Base-by-base conservation (phyloP, 306 rosid species). In the Echinosophora koreensis region DNA sequence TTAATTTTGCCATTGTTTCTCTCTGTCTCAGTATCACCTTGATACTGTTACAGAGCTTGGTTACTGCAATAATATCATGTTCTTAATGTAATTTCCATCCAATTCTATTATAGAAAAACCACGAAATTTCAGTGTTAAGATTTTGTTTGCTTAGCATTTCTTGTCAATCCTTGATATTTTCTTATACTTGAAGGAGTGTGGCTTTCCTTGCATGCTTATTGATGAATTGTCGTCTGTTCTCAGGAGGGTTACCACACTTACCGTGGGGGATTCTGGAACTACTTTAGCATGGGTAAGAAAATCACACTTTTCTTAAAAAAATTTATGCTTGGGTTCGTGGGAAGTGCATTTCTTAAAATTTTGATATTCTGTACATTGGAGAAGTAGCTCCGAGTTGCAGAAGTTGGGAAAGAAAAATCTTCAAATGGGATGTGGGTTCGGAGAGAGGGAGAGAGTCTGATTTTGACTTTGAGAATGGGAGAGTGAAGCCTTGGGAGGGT, bases 241-340 rank as follows among this genome's bases (percentile, higher is more conserved):
- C 94, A 94, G 97, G 97, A 89, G 35, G 92, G 90, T 46, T 94
- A 80, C 71, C 89, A 83, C 74, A 88, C 94, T 72, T 94, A 82
- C 83, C 94, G 97, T 47, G 98, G 98, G 39, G 98, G 98, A 57
- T 94, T 94, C 87, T 94, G 98, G 98, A 94, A 94, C 90, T 94
- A 94, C 69, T 94, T 94, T 83, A 92, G 98, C 84, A 86, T 94
- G 88, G 98, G 98, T 94, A 85, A 84, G 94, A 84, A 81, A 71
- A 56, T 70, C 63, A 67, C 70, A 67, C 46, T 58, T 78, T 2
- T 71, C 73, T 61, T 69, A 22, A 77, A 73, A 60, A 61, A 49
- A n/a, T n/a, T 52, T 63, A 3, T 15, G 46, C 59, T 37, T 46
- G 78, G 56, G 58, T 52, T 32, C 69, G 12, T 55, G 13, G 38